phyloP scores from a whole-genome alignment of 805 yeast species.

The Metschnikowia similis region DNA sequence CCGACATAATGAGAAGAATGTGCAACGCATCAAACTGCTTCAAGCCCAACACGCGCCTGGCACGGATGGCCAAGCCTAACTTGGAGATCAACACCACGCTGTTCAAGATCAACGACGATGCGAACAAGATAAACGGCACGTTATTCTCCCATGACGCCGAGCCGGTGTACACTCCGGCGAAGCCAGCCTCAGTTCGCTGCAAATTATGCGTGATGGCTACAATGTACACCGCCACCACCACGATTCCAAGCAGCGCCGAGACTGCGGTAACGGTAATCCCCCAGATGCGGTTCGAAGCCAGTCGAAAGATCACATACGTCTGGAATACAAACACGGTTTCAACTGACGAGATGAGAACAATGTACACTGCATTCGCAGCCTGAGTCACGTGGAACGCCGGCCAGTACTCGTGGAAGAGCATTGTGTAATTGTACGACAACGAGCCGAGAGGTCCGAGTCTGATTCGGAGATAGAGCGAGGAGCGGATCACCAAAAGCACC shows the following conservation, averaged over 20 bases:
- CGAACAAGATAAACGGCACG: slow-evolving; percentile 59
- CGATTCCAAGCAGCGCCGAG: slow-evolving; percentile 40
- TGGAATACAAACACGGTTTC: slow-evolving; percentile 70
- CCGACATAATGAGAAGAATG: slow-evolving; percentile 71
- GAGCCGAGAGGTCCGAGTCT: slow-evolving; percentile 50
- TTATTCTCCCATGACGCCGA: slow-evolving; percentile 41
- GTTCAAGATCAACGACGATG: slow-evolving; percentile 62
- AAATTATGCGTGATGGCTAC: slow-evolving; percentile 46
- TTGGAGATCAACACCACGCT: slow-evolving; percentile 61
- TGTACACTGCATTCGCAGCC: slow-evolving; percentile 58
- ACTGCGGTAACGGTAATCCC: slow-evolving; percentile 40
- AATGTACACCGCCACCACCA: slow-evolving; percentile 58
- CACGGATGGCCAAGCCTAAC: slow-evolving; percentile 60
- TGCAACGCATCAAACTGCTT: slow-evolving; percentile 81
- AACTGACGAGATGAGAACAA: slow-evolving; percentile 55
- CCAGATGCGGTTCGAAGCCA: slow-evolving; percentile 45
- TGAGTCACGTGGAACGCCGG: slow-evolving; percentile 47
- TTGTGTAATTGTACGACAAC: slow-evolving; percentile 39
- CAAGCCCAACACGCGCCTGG: slow-evolving; percentile 73
- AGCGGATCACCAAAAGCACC: slow-evolving; percentile 51
- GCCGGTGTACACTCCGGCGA: slow-evolving; percentile 7
- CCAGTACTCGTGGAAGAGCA: slow-evolving; percentile 24
- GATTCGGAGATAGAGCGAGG: slow-evolving; percentile 55
- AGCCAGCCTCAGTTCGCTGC: slow-evolving; percentile 9
- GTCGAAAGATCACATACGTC: slow-evolving; percentile 62